Percentiles rank a stretch among this genome's conserved stretches.
phyloP scores from a whole-genome alignment of 352 stramenopile genomes.

The Globisporangium perplexum region DNA sequence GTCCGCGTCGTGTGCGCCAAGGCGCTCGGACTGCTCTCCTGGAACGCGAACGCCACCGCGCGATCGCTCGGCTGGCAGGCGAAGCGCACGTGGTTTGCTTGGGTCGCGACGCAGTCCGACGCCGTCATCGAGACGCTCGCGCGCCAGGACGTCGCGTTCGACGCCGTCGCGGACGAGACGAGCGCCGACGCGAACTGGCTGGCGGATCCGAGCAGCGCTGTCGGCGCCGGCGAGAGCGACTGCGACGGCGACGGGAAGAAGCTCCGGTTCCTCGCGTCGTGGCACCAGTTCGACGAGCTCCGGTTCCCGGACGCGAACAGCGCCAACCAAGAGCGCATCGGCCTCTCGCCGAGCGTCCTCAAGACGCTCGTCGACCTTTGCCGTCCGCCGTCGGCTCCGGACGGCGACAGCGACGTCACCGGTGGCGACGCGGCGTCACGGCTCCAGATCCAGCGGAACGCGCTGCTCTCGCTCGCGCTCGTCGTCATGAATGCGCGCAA shows the following conservation, averaged over 20 bases:
- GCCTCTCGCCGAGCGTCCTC: conserved; percentile 40
- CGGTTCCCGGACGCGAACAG: conserved; percentile 34
- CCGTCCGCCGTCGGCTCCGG: background rate
- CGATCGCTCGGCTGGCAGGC: conserved; percentile 59
- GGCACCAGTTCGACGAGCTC: conserved; percentile 46
- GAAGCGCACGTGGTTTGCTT: conserved; percentile 59
- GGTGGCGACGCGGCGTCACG: background rate
- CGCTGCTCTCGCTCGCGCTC: conserved; percentile 57
- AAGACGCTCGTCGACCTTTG: conserved; percentile 52
- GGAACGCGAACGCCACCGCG: conserved; percentile 60
- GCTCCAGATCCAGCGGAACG: conserved; percentile 40
- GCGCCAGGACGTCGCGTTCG: conserved; percentile 28
- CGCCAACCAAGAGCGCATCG: conserved; percentile 64
- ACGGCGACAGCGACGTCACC: background rate
- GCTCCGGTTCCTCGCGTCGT: conserved; percentile 40
- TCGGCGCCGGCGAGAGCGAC: conserved; percentile 35
- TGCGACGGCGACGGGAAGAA: conserved; percentile 32
- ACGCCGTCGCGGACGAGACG: conserved; percentile 37
- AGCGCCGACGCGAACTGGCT: conserved; percentile 47
- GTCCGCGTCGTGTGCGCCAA: conserved; percentile 43
- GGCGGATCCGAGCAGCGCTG: conserved; percentile 29
- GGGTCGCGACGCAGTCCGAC: conserved; percentile 33
- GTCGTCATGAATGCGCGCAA: conserved; percentile 65
- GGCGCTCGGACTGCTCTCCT: conserved; percentile 51
- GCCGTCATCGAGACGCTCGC: conserved; percentile 26